Evolutionary conservation across 768 basidiomycete species (phyloP).

Genomic region (Chiua virens): DNA sequence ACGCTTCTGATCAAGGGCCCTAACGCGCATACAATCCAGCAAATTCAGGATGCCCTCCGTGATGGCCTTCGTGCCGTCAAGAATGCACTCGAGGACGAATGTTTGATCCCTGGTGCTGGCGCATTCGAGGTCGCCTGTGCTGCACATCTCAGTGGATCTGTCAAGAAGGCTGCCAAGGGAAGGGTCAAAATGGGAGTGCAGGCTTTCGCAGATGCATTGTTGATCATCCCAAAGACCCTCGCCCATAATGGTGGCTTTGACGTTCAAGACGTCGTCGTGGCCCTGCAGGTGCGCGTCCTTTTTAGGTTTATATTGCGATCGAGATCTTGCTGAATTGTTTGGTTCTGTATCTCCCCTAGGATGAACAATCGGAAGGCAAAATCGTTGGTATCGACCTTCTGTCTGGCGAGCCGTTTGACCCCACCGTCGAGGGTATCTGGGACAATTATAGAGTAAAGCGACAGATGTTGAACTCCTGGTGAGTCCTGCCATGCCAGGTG

Average conservation of each 20-base stretch:
- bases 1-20: constrained; percentile 98
- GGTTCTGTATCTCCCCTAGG: constrained; percentile 44
- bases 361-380: constrained; percentile 94
- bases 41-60: constrained; percentile 96
- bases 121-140: constrained; percentile 96
- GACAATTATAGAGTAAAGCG: constrained; percentile 99
- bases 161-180: constrained; percentile 89
- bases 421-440: constrained; percentile 95
- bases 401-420: constrained; percentile 95
- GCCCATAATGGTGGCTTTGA: constrained; percentile 97
- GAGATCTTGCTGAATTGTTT: constrained; percentile 7
- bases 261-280: constrained; percentile 92
- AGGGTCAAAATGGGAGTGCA: constrained; percentile 96
- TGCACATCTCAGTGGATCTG: constrained; percentile 71
- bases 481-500: constrained; percentile 28
- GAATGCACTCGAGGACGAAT: constrained; percentile 91
- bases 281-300: constrained; percentile 65
- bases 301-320: constrained; percentile 5
- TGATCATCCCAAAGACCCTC: constrained; percentile 95
- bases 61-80: constrained; percentile 96
- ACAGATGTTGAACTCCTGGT: constrained; percentile 98
- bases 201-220: constrained; percentile 92
- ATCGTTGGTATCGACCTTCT: constrained; percentile 88
- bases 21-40: constrained; percentile 92
- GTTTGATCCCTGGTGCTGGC: constrained; percentile 92